Evolutionary conservation across 2,329 filamentous ascomycete genomes (phyloP), one percentile per base, ranked within the genome.

Genomic region (Didymella pomorum): DNA sequence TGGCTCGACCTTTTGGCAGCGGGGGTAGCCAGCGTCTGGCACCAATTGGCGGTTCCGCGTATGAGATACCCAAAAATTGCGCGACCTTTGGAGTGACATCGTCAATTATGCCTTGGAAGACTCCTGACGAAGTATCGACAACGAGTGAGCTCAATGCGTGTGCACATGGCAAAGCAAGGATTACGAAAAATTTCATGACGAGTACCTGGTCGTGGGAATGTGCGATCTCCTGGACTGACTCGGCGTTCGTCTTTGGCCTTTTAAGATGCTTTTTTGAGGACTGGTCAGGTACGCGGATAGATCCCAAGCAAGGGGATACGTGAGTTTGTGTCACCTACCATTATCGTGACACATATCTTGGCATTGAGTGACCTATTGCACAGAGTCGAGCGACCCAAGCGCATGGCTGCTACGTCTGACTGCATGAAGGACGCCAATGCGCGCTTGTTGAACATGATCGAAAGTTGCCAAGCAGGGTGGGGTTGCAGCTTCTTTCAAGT

Each of bases 51-150:
- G 47, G 33, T 25, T 49, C 47, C 10, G 47, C 47, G 23, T 39
- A 49, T 8, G 47, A 33, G 8, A 49, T 16, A 2, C 33, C 33
- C 14, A 39, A 33, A 20, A 49, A 51, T 10, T 42, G 26, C 16
- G 18, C 72, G 10, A 78, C 75, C 42, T 73, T 67, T 0, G 76
- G 75, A 10, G 71, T 71, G 12, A 64, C 70, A 31, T 65, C 53
- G 37, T 77, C 71, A 7, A 76, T 55, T n/a, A 73, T 58, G 8
- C 76, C 76, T 20, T 68, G 68, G 28, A 74, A 64, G 14, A 45
- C 14, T 7, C 71, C 70, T n/a, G 69, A 71, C 5, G 69, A 62
- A 11, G 71, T 72, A 9, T 66, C 58, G 14, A 71, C 50, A 2
- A 51, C 44, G 21, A 66, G 29, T 10, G 58, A 65, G 28, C 31